Base-by-base conservation (phyloP, 23 red algal species). In the Gracilaria gracilis region DNA sequence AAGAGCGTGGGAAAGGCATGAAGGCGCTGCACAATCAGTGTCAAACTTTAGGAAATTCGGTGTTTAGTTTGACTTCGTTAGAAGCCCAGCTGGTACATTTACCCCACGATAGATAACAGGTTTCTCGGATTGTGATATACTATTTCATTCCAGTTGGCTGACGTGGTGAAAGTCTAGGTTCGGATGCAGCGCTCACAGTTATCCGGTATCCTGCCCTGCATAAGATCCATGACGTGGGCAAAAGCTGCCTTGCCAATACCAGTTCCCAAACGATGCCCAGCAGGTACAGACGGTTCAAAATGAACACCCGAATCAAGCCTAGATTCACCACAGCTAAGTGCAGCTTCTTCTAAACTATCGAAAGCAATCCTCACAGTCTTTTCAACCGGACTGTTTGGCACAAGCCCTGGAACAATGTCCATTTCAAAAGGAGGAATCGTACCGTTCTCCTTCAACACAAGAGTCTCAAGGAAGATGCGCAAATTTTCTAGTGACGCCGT, bases 171-270 rank as follows among this genome's bases (percentile, higher is more conserved):
- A 55, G 17, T 49, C 21, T 77, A 77, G 72, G 40, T 28, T n/a
- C 15, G 14, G 5, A 48, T 6, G 32, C 87, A 90, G 33, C 87
- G 67, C 19, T 61, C 87, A 39, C 73, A 90, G 34, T 69, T 57
- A 37, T 90, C 46, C 14, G 87, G 87, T 44, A 90, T 75, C 12
- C 74, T 61, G 24, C 87, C 87, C 32, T 80, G 58, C 27, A 62
- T 14, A 72, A 90, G 74, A 27, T 90, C 75, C 55, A 44, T 81
- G 16, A 66, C 57, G 46, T 90, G 75, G 23, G 28, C 65, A 69
- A 80, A 90, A 2, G 87, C 87, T 5, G 71, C 75, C 61, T 81
- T 75, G 21, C 87, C 87, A 44, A 90, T 75, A 25, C 87, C 87
- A 2, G 76, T 4, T 31, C 65, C 87, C 72, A 90, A 51, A 34